Evolutionary conservation across 2,329 filamentous ascomycete genomes (phyloP), one percentile per base, ranked within the genome.

Genomic region (Aspergillus unguis): DNA sequence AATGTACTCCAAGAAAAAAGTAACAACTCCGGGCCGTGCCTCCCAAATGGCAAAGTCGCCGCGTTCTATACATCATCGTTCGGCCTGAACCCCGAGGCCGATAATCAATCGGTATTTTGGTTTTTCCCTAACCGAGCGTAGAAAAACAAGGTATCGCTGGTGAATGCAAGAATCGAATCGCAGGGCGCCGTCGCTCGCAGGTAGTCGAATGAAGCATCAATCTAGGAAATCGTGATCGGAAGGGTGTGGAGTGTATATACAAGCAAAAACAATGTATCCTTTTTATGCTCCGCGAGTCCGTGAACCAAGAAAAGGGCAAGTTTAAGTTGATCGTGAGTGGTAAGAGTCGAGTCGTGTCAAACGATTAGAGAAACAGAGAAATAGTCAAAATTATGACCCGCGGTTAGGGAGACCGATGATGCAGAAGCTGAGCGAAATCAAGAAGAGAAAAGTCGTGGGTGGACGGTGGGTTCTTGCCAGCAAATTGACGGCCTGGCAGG

Each of bases 101-200:
- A 40, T 44, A 38, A 17, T 17, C 17, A 44, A 50, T 38, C 23
- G 60, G 63, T 62, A 58, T 61, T 64, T 65, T 68, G 62, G 49
- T 58, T 62, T 62, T 62, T 67, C 65, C 62, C 70, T 70, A 65
- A 65, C 65, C 59, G 65, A 66, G 65, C 66, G 63, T 66, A 62
- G 58, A 56, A 56, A 61, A 63, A 66, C 58, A 62, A 67, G 66
- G 65, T 69, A 71, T 70, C 67, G 63, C 65, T 58, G 57, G 51
- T 57, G 55, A 60, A 70, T 69, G 68, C 64, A 68, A 65, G 60
- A 66, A 66, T 69, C 63, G 62, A 65, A 68, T 68, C 65, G 66
- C 66, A 71, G 64, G 41, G 68, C 70, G 68, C 69, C 69, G 68
- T 71, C 69, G 70, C 70, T 72, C 68, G 66, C 66, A 70, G 63